A percentile compares a stretch with the other conserved stretches of the same genome.
Conservation (phyloP, 1,284 basidiomycete genomes). For the Butyriboletus appendiculatus region DNA sequence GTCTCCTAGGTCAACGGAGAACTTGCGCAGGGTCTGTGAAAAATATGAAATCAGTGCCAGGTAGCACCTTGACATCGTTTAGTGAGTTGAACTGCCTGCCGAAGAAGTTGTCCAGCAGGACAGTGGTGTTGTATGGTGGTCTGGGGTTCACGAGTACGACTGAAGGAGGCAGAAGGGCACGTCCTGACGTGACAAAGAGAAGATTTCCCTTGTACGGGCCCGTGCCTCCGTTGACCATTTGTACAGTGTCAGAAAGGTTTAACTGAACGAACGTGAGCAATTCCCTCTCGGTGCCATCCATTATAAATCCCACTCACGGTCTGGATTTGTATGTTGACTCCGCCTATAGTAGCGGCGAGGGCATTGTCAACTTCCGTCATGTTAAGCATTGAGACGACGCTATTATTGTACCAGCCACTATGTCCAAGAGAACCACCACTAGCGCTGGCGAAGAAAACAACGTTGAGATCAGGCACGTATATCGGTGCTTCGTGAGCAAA, state of each 20-base stretch:
- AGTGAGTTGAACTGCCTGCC: slow-evolving; percentile 82
- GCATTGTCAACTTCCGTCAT: slow-evolving; percentile 45
- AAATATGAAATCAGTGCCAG: slow-evolving; percentile 58
- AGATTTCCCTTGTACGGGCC: no score
- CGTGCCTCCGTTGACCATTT: slow-evolving; percentile 50
- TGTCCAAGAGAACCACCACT: slow-evolving; percentile 44
- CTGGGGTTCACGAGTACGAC: no score
- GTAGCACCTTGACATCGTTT: slow-evolving; percentile 78
- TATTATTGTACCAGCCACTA: slow-evolving; percentile 47
- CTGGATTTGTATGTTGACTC: slow-evolving; percentile 56
- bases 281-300: not conserved
- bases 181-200: no score
- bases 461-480: slow-evolving; percentile 58
- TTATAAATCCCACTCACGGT: slow-evolving; percentile 40
- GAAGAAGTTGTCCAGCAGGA: slow-evolving; percentile 71
- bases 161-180: no score
- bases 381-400: slow-evolving; percentile 45
- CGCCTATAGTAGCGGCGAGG: slow-evolving; percentile 33
- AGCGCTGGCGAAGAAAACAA: slow-evolving; percentile 56
- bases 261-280: slow-evolving; percentile 35
- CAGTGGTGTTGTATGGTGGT: slow-evolving; percentile 58
- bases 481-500: slow-evolving; percentile 77
- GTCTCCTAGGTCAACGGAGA: no score
- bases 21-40: slow-evolving; percentile 69
- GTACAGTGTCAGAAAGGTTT: slow-evolving; percentile 46